A percentile compares a stretch with the other conserved stretches of the same genome.
These are phyloP conservation scores for Circinella minor DNA, from an alignment of 371 early-diverging fungal genomes.

Conservation along the genomic window DNA sequence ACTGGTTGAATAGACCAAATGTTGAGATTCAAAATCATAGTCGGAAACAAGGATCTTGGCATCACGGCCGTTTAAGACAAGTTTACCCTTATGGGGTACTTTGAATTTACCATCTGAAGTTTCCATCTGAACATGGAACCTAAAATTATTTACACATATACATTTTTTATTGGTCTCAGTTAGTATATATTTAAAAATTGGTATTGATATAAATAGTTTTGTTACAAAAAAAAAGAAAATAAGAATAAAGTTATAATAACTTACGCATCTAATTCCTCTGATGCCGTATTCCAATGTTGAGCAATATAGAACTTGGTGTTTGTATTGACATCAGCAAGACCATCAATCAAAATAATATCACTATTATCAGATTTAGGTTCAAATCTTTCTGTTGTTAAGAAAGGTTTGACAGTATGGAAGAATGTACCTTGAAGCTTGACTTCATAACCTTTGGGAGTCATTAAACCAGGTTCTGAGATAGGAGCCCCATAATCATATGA, in stretches of 20 bases:
- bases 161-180: background rate
- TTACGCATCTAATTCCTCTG: slow-evolving; percentile 16
- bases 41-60: slow-evolving; percentile 27
- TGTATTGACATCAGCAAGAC: slow-evolving; percentile 16
- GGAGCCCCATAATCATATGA: slow-evolving; percentile 33
- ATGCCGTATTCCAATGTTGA: slow-evolving; percentile 18
- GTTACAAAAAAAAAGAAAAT: background rate
- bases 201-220: background rate
- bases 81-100: slow-evolving; percentile 10
- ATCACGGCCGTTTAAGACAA: slow-evolving; percentile 29
- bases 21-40: slow-evolving; percentile 27
- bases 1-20: slow-evolving; percentile 28
- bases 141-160: background rate
- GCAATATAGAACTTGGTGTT: slow-evolving; percentile 23
- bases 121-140: slow-evolving; percentile 20
- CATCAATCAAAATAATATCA: slow-evolving; percentile 16
- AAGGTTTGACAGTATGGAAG: slow-evolving; percentile 23
- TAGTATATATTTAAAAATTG: background rate
- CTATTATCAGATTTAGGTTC: slow-evolving; percentile 12
- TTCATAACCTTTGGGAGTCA: slow-evolving; percentile 25
- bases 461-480: slow-evolving; percentile 27
- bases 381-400: slow-evolving; percentile 18
- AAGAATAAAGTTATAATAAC: background rate
- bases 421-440: slow-evolving; percentile 28
- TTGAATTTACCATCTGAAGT: slow-evolving; percentile 16